phyloP scores from a whole-genome alignment of 805 yeast genomes.

The Zygosaccharomyces gambellarensis region DNA sequence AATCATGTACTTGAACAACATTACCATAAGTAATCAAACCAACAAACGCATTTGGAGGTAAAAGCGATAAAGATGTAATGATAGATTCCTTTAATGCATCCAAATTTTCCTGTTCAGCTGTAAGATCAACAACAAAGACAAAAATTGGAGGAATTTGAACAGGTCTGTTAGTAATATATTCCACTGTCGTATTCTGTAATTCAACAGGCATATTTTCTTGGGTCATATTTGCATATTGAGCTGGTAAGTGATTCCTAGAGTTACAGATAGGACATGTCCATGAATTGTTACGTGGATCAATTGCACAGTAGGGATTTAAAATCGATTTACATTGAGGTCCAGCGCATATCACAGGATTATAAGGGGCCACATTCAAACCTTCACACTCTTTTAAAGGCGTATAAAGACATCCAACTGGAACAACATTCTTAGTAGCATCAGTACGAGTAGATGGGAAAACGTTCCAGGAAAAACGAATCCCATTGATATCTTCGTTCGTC shows the following conservation, averaged over 20 bases:
- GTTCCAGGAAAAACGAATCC: slow-evolving; percentile 74
- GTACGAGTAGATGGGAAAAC: slow-evolving; percentile 83
- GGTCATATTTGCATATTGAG: slow-evolving; percentile 71
- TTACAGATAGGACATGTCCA: slow-evolving; percentile 88
- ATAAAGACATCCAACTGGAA: slow-evolving; percentile 90
- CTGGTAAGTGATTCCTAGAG: slow-evolving; percentile 73
- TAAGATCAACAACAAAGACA: slow-evolving; percentile 78
- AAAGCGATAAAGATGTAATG: slow-evolving; percentile 64
- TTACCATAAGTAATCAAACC: slow-evolving; percentile 85
- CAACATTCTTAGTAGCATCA: slow-evolving; percentile 87
- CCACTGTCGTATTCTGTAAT: slow-evolving; percentile 71
- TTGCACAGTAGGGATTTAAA: slow-evolving; percentile 79
- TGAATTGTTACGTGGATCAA: slow-evolving; percentile 66
- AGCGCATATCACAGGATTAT: slow-evolving; percentile 82
- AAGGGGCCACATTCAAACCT: slow-evolving; percentile 69
- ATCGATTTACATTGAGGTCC: slow-evolving; percentile 74
- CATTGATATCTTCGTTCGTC: slow-evolving; percentile 64
- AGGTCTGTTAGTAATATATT: slow-evolving; percentile 77
- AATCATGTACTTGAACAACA: slow-evolving; percentile 84
- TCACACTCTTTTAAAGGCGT: slow-evolving; percentile 86
- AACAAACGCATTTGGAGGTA: slow-evolving; percentile 86
- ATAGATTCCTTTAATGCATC: slow-evolving; percentile 78
- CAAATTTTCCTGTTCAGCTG: slow-evolving; percentile 85
- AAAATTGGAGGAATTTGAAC: slow-evolving; percentile 82
- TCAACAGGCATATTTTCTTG: slow-evolving; percentile 79